phyloP scores from a whole-genome alignment of 2,329 filamentous ascomycete species.

The Malbranchea zuffiana region DNA sequence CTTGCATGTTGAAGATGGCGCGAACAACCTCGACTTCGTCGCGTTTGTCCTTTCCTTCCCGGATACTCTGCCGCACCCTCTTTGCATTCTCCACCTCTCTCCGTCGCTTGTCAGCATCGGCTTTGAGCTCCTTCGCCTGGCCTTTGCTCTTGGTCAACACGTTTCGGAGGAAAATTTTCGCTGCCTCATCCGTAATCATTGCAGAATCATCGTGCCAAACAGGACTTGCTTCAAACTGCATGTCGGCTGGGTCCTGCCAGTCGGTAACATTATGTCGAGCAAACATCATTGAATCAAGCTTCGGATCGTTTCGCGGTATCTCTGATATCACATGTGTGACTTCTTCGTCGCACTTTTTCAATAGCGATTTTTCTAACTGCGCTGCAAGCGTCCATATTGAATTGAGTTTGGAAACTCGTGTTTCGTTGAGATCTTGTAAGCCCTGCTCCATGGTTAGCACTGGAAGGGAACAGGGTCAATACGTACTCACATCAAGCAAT shows the following conservation, averaged over 20 bases:
- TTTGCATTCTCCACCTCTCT: slow-evolving; percentile 73
- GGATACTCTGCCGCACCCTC: slow-evolving; percentile 60
- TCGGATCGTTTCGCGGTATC: slow-evolving; percentile 76
- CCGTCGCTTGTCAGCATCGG: slow-evolving; percentile 75
- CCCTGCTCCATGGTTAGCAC: slow-evolving; percentile 33
- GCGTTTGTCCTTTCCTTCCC: slow-evolving; percentile 74
- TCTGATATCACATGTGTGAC: slow-evolving; percentile 65
- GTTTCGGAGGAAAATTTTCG: slow-evolving; percentile 85
- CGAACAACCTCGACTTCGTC: slow-evolving; percentile 79
- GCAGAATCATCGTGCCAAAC: slow-evolving; percentile 90
- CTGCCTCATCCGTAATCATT: slow-evolving; percentile 76
- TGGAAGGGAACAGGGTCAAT: background rate
- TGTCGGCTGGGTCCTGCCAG: slow-evolving; percentile 76
- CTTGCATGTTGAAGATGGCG: slow-evolving; percentile 72
- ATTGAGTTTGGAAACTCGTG: slow-evolving; percentile 73
- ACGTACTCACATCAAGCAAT: slow-evolving; percentile 61
- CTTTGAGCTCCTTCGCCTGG: slow-evolving; percentile 65
- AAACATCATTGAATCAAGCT: slow-evolving; percentile 96
- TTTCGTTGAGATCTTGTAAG: slow-evolving; percentile 86
- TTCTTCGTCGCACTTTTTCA: slow-evolving; percentile 61
- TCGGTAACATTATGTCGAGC: slow-evolving; percentile 75
- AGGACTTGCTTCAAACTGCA: slow-evolving; percentile 83
- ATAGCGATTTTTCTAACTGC: slow-evolving; percentile 65
- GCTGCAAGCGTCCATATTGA: slow-evolving; percentile 72
- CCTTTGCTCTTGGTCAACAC: slow-evolving; percentile 82